Evolutionary conservation across 2,329 filamentous ascomycete genomes (phyloP).

Genomic region (Beauveria sp.): DNA sequence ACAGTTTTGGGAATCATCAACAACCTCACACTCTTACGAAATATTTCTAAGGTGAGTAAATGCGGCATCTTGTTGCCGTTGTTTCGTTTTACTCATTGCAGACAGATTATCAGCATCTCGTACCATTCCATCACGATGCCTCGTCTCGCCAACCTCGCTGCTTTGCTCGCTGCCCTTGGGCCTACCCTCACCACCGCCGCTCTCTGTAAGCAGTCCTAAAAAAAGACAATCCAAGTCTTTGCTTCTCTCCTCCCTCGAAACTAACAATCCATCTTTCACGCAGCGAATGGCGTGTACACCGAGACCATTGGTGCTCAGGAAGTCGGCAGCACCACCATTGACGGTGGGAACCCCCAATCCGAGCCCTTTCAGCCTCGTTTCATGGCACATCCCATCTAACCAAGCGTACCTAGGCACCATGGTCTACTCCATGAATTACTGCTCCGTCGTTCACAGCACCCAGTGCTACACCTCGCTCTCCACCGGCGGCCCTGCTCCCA

Average conservation of each 20-base stretch:
- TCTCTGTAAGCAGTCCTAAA: slow-evolving; percentile 1
- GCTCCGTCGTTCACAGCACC: slow-evolving; percentile 28
- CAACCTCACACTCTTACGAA: background rate
- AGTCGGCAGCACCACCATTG: slow-evolving; percentile 24
- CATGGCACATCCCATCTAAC: background rate
- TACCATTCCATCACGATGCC: background rate
- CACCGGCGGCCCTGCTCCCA: slow-evolving; percentile 16
- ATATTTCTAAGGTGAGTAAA: background rate
- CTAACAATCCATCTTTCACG: background rate
- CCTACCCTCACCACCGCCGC: background rate
- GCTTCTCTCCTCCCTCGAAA: background rate
- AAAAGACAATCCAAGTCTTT: background rate
- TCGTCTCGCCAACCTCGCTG: slow-evolving; percentile 1
- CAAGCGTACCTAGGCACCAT: slow-evolving; percentile 19
- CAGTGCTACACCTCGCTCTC: slow-evolving; percentile 25
- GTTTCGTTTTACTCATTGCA: background rate
- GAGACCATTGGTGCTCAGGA: slow-evolving; percentile 24
- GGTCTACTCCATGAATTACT: slow-evolving; percentile 29
- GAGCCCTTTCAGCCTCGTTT: background rate
- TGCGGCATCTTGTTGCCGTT: background rate
- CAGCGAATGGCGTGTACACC: slow-evolving; percentile 23
- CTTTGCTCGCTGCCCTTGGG: background rate
- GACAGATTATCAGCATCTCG: background rate
- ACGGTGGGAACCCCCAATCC: slow-evolving; percentile 18
- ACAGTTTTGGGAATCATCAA: background rate